Percentiles rank a stretch among this genome's conserved stretches.
Evolutionary conservation across 2,329 filamentous ascomycete genomes (phyloP).

Genomic region (Exophiala lecanii-corni): DNA sequence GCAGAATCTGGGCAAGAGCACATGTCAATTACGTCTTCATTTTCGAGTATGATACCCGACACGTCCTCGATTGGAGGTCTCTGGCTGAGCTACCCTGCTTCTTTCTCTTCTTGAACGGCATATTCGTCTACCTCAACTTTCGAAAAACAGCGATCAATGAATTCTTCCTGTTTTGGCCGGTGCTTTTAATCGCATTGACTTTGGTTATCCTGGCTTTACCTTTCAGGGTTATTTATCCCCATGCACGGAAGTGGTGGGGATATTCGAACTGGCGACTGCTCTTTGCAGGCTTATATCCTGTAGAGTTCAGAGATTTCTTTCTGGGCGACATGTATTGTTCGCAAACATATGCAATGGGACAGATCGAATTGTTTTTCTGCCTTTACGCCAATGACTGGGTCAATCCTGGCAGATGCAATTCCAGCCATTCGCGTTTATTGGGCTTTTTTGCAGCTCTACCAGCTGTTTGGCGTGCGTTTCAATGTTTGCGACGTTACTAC

Average conservation of each 20-base stretch:
- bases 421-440: slow-evolving; percentile 71
- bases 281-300: slow-evolving; percentile 80
- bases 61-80: slow-evolving; percentile 85
- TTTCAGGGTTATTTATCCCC: slow-evolving; percentile 66
- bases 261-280: slow-evolving; percentile 87
- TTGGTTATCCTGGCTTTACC: slow-evolving; percentile 70
- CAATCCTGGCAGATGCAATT: slow-evolving; percentile 74
- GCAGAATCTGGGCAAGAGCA: slow-evolving; percentile 72
- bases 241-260: slow-evolving; percentile 77
- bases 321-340: slow-evolving; percentile 97
- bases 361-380: slow-evolving; percentile 91
- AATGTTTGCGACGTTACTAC: slow-evolving; percentile 83
- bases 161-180: slow-evolving; percentile 81
- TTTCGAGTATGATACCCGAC: slow-evolving; percentile 88
- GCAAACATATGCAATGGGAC: slow-evolving; percentile 82
- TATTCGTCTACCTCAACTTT: slow-evolving; percentile 90
- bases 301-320: slow-evolving; percentile 97
- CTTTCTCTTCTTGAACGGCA: slow-evolving; percentile 67
- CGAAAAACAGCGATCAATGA: slow-evolving; percentile 58
- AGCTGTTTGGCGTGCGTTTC: slow-evolving; percentile 82
- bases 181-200: slow-evolving; percentile 69
- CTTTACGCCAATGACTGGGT: slow-evolving; percentile 78
- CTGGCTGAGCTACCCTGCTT: slow-evolving; percentile 81
- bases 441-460: slow-evolving; percentile 83
- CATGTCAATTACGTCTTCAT: slow-evolving; percentile 97